Base-by-base conservation (phyloP, 441 rosid species). In the Pelargonium australe region DNA sequence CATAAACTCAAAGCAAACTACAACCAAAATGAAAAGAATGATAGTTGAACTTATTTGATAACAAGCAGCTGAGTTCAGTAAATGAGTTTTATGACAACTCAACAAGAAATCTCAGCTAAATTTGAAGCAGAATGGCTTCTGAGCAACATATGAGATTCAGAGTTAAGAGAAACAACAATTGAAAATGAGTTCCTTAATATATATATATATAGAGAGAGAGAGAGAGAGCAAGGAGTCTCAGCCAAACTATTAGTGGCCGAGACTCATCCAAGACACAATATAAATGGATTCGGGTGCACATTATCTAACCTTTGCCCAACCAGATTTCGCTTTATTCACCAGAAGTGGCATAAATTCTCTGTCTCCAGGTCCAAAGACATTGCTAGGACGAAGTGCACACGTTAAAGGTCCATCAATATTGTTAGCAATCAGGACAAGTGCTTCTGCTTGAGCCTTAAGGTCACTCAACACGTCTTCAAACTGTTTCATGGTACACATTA, bases 361-460 rank as follows among this genome's bases (percentile, higher is more conserved):
- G 20, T 91, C 99, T 72, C 92, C 90, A 61, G 96, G 97, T 69
- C 99, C 97, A 80, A 89, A 91, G 62, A 85, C 87, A 77, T 81
- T 91, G 81, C 97, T 86, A 72, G 99, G 88, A 41, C 99, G 89
- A 80, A 94, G 92, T 67, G 86, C 82, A 77, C 96, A 91, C 20
- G 99, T 94, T 80, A 94, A 82, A 65, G 91, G 91, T 68, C 97
- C 90, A 68, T 88, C 89, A 68, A 79, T 78, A 69, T 86, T 78
- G 66, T 94, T 91, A 64, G 99, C 95, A 79, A 76, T 81, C 75
- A 84, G 79, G 70, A 94, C 72, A 75, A 89, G 72, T 20, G 82
- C 89, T 80, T 94, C 99, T 37, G 99, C 96, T 80, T 94, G 99
- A 84, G 95, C 95, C 83, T 83, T 94, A 57, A 94, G 90, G 80